Conservation (phyloP, 208 protist species). For the Herpetomonas samuelpessoai region DNA sequence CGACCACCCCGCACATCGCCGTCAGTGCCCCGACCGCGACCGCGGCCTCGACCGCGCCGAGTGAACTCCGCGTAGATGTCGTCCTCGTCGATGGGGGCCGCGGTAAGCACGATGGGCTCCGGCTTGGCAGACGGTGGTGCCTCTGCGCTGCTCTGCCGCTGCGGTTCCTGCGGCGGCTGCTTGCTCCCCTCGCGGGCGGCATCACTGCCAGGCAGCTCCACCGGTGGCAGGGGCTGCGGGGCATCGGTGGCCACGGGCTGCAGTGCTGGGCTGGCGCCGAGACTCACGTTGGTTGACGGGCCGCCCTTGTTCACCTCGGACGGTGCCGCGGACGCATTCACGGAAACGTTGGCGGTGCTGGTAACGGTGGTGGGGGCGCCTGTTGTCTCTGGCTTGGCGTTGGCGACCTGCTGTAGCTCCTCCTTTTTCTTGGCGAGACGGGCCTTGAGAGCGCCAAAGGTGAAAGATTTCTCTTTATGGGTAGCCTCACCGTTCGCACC, state of each 20-base stretch:
- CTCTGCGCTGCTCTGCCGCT: constrained; percentile 3
- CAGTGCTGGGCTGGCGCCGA: constrained; percentile 6
- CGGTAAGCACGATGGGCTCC: constrained; percentile 30
- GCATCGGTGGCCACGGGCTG: constrained; percentile 1
- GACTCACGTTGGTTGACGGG: neutral
- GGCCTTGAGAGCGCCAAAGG: constrained; percentile 53
- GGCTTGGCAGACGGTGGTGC: constrained; percentile 7
- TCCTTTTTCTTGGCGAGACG: constrained; percentile 54
- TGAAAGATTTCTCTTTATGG: constrained; percentile 10
- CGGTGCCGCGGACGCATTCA: neutral
- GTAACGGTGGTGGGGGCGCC: neutral
- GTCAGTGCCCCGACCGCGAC: constrained; percentile 8
- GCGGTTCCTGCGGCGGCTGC: constrained; percentile 8
- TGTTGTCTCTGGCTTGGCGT: constrained; percentile 15
- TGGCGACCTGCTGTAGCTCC: constrained; percentile 39
- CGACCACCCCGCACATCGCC: neutral
- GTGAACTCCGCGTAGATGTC: constrained; percentile 70
- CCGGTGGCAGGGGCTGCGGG: neutral
- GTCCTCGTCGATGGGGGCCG: constrained; percentile 41
- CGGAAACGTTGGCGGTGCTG: neutral
- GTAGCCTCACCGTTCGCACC: neutral
- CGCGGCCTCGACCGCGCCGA: constrained; percentile 19
- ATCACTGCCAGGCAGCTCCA: neutral
- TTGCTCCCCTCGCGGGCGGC: neutral
- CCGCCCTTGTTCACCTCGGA: neutral